Conservation (phyloP, 1,284 basidiomycete species). For the Cerioporus squamosus region DNA sequence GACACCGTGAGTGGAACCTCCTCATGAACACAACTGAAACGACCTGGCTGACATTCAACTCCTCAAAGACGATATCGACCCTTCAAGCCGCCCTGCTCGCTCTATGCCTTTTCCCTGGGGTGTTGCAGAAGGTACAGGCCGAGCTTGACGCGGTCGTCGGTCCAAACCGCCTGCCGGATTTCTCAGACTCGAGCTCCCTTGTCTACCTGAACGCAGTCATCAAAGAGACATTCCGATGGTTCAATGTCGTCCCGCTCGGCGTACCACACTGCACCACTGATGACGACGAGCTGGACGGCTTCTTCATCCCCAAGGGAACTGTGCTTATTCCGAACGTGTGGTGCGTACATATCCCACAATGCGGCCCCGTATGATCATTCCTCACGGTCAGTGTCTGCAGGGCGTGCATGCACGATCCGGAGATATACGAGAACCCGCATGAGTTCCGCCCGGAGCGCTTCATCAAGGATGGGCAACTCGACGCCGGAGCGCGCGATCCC, state of each 20-base stretch:
- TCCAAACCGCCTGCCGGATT: slow-evolving; percentile 27
- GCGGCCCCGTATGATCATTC: no score
- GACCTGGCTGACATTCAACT: not conserved
- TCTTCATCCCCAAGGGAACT: slow-evolving; percentile 27
- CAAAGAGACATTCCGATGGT: slow-evolving; percentile 26
- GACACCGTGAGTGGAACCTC: slow-evolving; percentile 1
- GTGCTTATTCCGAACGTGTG: slow-evolving; percentile 22
- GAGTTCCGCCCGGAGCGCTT: slow-evolving; percentile 23
- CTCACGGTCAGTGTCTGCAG: not conserved
- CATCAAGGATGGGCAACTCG: slow-evolving; percentile 17
- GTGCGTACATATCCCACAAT: not conserved
- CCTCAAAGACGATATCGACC: slow-evolving; percentile 22
- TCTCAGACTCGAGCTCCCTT: slow-evolving; percentile 15
- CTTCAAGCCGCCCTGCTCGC: slow-evolving; percentile 37
- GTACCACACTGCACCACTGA: slow-evolving; percentile 1
- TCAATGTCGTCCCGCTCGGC: slow-evolving; percentile 19
- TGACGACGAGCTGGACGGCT: slow-evolving; percentile 22
- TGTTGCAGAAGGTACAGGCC: slow-evolving; percentile 30
- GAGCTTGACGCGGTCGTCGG: slow-evolving; percentile 34
- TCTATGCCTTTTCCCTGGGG: slow-evolving; percentile 39
- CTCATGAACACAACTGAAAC: no score
- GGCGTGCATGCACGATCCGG: slow-evolving; percentile 18
- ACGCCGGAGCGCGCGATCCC: slow-evolving; percentile 5
- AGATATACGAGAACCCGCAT: slow-evolving; percentile 20
- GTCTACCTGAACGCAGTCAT: slow-evolving; percentile 24